Conservation (phyloP, 768 basidiomycete genomes). For the Boletellus sp. region DNA sequence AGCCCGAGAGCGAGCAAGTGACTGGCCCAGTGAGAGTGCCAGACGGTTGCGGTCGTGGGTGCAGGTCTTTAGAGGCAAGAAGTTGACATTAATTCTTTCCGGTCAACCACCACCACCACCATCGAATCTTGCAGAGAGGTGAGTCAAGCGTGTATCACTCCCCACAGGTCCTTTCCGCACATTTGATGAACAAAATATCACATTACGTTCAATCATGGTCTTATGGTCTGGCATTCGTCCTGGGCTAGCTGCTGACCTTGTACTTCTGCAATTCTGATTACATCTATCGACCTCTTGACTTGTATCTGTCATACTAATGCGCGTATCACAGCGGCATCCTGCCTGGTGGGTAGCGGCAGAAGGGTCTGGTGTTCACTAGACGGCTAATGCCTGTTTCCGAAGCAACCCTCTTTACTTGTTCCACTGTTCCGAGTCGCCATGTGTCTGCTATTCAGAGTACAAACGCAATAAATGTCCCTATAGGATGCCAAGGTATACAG, state of each 20-base stretch:
- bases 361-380: neutral
- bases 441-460: conserved; percentile 1
- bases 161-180: neutral
- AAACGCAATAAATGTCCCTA: neutral
- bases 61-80: too few species aligned
- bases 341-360: too few species aligned
- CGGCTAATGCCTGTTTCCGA: too few species aligned
- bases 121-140: neutral
- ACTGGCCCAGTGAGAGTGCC: too few species aligned
- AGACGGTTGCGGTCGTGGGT: too few species aligned
- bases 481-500: conserved; percentile 15
- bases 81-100: too few species aligned
- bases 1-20: too few species aligned
- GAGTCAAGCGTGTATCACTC: neutral
- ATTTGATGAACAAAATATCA: conserved; percentile 39
- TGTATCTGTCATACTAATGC: neutral
- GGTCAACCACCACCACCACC: neutral
- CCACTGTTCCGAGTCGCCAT: neutral
- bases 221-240: conserved; percentile 35
- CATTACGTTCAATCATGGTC: conserved; percentile 52
- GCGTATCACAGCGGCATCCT: neutral
- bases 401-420: too few species aligned
- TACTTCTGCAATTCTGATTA: conserved; percentile 45
- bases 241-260: conserved; percentile 40
- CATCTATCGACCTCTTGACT: neutral